Percentiles rank a stretch among this genome's conserved stretches.
Evolutionary conservation across 352 stramenopile species (phyloP).

Genomic region (Peronospora belbahrii): DNA sequence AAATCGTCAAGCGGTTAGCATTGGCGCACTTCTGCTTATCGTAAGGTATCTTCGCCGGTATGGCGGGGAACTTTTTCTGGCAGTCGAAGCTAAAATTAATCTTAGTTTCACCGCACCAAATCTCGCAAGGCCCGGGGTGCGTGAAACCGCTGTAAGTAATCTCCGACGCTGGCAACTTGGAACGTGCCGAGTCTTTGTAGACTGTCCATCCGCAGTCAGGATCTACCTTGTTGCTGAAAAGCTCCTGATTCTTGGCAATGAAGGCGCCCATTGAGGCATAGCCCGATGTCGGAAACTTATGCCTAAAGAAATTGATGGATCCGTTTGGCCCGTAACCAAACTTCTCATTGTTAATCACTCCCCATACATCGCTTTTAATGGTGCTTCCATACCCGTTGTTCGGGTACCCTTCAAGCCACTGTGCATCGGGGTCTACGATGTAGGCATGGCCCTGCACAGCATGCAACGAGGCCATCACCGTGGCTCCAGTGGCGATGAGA

Average conservation of each 20-base stretch:
- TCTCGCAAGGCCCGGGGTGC: slow-evolving; percentile 48
- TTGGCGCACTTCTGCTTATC: slow-evolving; percentile 35
- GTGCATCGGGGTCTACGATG: slow-evolving; percentile 35
- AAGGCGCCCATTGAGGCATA: slow-evolving; percentile 32
- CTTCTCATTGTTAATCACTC: slow-evolving; percentile 24
- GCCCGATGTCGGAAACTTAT: too few relatives aligned
- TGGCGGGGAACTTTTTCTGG: slow-evolving; percentile 26
- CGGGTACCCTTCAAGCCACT: slow-evolving; percentile 33
- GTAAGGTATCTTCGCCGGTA: slow-evolving; percentile 31
- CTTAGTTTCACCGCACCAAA: slow-evolving; percentile 52
- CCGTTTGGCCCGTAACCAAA: slow-evolving; percentile 38
- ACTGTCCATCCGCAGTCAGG: slow-evolving; percentile 33
- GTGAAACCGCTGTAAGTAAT: slow-evolving; percentile 48
- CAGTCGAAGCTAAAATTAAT: slow-evolving; percentile 45
- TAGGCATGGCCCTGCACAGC: slow-evolving; percentile 26
- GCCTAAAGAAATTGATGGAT: slow-evolving; percentile 31
- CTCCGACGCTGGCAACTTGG: slow-evolving; percentile 27
- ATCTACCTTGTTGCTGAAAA: slow-evolving; percentile 28
- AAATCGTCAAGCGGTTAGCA: slow-evolving; percentile 38
- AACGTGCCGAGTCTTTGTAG: slow-evolving; percentile 30
- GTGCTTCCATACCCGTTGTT: slow-evolving; percentile 43
- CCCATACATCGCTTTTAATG: slow-evolving; percentile 35
- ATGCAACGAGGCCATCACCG: slow-evolving; percentile 12
- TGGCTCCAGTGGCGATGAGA: slow-evolving; percentile 21
- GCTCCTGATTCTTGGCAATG: slow-evolving; percentile 38